phyloP scores from a whole-genome alignment of 768 basidiomycete genomes.

The Coprinopsis marcescibilis region DNA sequence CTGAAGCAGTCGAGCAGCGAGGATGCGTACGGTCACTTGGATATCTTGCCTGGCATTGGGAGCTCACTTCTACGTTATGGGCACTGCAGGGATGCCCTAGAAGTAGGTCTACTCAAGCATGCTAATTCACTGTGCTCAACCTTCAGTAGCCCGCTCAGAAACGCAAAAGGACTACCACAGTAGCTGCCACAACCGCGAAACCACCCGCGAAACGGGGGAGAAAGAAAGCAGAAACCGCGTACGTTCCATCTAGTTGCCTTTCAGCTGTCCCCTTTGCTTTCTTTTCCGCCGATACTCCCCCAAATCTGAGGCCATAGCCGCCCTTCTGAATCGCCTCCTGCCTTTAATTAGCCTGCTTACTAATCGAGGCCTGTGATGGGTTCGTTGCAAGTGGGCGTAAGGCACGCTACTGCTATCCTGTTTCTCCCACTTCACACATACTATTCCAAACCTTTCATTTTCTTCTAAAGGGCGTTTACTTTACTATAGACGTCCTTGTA shows the following conservation, averaged over 20 bases:
- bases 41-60: too few species aligned
- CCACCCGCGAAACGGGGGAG: constrained; percentile 19
- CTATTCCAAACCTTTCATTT: too few species aligned
- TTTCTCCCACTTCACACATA: too few species aligned
- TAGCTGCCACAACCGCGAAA: constrained; percentile 1
- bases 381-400: too few species aligned
- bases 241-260: background rate
- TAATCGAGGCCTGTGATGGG: too few species aligned
- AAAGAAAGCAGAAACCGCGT: constrained; percentile 12
- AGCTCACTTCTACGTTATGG: too few species aligned
- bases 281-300: constrained; percentile 1
- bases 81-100: too few species aligned
- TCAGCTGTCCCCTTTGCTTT: background rate
- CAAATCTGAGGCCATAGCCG: background rate
- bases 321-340: too few species aligned
- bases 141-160: constrained; percentile 3
- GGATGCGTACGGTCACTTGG: too few species aligned
- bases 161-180: constrained; percentile 4
- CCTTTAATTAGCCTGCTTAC: too few species aligned
- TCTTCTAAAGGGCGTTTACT: constrained; percentile 10
- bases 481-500: constrained; percentile 23
- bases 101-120: background rate
- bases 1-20: constrained; percentile 7
- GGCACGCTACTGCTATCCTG: too few species aligned
- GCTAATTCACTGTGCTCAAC: background rate